These are phyloP conservation scores for Aspergillus tubingensis DNA, from an alignment of 2,329 filamentous ascomycete species.

Conservation along the genomic window DNA sequence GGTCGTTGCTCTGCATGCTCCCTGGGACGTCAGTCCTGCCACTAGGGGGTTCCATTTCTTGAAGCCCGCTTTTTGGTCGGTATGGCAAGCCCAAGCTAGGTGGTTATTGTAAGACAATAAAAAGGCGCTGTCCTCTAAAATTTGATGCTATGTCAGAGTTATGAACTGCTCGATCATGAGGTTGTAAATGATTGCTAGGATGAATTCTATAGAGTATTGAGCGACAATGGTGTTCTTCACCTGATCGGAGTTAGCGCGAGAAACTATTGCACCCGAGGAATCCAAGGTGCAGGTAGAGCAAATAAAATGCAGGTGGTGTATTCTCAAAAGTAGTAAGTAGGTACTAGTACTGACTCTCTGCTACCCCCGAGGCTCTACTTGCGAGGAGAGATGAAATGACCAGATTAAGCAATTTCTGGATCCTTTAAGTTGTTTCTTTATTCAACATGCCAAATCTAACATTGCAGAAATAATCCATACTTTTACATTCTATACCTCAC, in stretches of 20 bases:
- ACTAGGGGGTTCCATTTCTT: background rate
- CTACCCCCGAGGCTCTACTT: too few relatives aligned
- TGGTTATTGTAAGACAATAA: background rate
- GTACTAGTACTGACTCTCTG: too few relatives aligned
- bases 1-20: background rate
- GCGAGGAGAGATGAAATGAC: too few relatives aligned
- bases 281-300: background rate
- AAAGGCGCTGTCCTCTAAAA: background rate
- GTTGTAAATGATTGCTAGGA: background rate
- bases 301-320: too few relatives aligned
- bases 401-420: too few relatives aligned
- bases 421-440: too few relatives aligned
- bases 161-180: background rate
- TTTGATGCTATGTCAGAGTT: background rate
- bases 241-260: background rate
- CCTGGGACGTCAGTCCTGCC: background rate
- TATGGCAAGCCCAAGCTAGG: background rate
- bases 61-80: background rate
- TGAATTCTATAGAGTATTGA: background rate
- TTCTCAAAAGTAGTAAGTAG: too few relatives aligned
- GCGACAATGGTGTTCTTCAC: background rate
- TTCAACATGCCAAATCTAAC: too few relatives aligned
- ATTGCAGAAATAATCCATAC: too few relatives aligned
- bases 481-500: too few relatives aligned
- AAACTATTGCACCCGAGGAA: background rate